Conservation (phyloP, 176 grass and related monocot species). For the Triticum monococcum region DNA sequence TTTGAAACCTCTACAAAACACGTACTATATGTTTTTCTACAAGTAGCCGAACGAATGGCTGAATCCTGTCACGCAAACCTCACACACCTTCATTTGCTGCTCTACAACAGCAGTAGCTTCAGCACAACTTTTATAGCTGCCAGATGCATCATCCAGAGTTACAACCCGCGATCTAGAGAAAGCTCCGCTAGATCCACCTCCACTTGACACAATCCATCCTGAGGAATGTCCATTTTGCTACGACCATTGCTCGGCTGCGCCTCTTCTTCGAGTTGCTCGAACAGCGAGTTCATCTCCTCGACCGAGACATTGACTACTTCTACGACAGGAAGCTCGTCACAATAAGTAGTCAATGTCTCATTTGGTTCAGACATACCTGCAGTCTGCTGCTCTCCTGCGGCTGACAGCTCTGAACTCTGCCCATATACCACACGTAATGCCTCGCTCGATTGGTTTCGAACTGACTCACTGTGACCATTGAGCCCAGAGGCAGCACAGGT, state of each 20-base stretch:
- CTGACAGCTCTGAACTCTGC: background rate
- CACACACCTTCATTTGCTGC: background rate
- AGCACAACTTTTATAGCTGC: background rate
- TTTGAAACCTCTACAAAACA: background rate
- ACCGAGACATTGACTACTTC: slow-evolving; percentile 19
- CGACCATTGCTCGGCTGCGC: background rate
- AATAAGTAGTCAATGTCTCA: background rate
- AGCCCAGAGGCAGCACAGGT: background rate
- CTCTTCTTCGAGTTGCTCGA: slow-evolving; percentile 20
- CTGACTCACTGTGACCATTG: background rate
- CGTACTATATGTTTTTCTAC: background rate
- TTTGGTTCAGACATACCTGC: background rate
- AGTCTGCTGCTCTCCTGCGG: background rate
- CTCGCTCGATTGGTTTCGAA: background rate
- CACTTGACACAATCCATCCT: background rate
- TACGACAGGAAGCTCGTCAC: slow-evolving; percentile 1
- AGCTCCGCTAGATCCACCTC: background rate
- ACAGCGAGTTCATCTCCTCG: slow-evolving; percentile 11
- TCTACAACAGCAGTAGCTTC: background rate
- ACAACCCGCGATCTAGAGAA: background rate
- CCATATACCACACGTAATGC: background rate
- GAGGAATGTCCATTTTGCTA: slow-evolving; percentile 2
- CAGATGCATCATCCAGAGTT: background rate
- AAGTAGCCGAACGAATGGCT: background rate
- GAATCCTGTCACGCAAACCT: background rate